phyloP scores from a whole-genome alignment of 805 yeast genomes.

The Yarrowia hollandica region DNA sequence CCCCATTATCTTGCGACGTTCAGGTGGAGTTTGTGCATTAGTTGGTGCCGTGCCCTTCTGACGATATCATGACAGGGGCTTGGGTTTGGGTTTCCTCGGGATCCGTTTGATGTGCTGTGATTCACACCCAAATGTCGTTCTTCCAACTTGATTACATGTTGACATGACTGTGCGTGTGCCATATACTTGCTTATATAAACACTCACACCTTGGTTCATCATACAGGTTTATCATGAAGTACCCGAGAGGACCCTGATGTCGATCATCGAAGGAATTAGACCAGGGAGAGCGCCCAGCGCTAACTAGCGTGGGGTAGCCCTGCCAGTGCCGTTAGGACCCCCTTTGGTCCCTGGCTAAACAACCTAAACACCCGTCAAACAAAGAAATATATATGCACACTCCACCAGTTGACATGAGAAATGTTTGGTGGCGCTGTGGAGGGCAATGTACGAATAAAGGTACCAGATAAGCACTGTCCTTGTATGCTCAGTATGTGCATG shows the following conservation, averaged over 20 bases:
- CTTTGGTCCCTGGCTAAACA: conserved; percentile 1
- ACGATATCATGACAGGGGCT: conserved; percentile 5
- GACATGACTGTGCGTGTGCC: no score
- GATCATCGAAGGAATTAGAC: not conserved
- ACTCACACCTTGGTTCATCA: no score
- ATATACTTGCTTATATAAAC: no score
- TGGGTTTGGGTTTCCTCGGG: conserved; percentile 16
- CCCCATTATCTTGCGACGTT: not conserved
- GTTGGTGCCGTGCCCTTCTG: conserved; percentile 17
- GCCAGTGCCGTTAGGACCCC: conserved; percentile 15
- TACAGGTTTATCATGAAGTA: no score
- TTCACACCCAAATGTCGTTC: not conserved
- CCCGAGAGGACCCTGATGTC: not conserved
- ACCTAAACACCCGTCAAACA: not conserved
- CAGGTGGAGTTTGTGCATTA: conserved; percentile 22
- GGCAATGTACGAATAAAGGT: not conserved
- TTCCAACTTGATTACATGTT: not conserved
- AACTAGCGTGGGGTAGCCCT: conserved; percentile 1
- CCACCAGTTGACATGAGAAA: conserved; percentile 2
- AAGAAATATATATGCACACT: not conserved
- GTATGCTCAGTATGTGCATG: not conserved
- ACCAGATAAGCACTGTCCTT: conserved; percentile 5
- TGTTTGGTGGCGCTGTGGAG: not conserved
- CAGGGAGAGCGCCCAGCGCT: not conserved
- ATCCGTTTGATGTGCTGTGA: no score